Percentiles rank a stretch among this genome's conserved stretches.
phyloP scores from a whole-genome alignment of 495 filamentous ascomycete genomes.

The Neurospora terricola region DNA sequence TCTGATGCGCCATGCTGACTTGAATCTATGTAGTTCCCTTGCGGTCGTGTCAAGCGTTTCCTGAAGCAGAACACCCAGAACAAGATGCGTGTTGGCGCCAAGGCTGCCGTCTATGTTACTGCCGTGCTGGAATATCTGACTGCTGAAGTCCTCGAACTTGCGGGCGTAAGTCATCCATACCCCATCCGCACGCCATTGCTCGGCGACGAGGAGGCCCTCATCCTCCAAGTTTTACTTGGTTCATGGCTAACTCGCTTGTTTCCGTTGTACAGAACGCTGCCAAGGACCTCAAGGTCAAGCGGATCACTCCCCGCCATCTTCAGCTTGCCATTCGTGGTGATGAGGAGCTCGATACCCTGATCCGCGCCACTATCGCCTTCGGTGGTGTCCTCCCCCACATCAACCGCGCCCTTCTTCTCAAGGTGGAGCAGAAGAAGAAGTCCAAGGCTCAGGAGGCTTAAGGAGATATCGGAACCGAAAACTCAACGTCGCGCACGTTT shows the following conservation, averaged over 20 bases:
- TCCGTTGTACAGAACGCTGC: constrained; percentile 61
- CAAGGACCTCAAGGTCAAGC: constrained; percentile 99
- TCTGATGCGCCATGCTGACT: constrained; percentile 22
- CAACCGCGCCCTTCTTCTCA: constrained; percentile 92
- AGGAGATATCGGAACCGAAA: neutral
- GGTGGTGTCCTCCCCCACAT: constrained; percentile 98
- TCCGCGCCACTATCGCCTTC: constrained; percentile 95
- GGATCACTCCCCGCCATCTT: constrained; percentile 95
- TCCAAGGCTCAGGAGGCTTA: constrained; percentile 55
- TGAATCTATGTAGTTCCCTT: constrained; percentile 66
- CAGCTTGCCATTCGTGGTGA: constrained; percentile 98
- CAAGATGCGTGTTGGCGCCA: constrained; percentile 99
- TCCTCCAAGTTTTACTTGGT: neutral
- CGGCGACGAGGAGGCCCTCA: neutral
- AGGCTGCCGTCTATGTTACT: constrained; percentile 97
- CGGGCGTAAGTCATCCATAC: constrained; percentile 51
- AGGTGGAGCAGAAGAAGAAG: constrained; percentile 99
- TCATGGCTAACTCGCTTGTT: neutral
- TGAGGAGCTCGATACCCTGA: constrained; percentile 94
- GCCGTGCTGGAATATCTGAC: constrained; percentile 97
- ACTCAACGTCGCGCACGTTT: neutral
- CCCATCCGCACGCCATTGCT: constrained; percentile 1
- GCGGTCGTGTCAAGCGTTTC: constrained; percentile 99
- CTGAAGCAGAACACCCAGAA: constrained; percentile 98
- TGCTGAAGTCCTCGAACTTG: constrained; percentile 95